These are phyloP conservation scores for Metschnikowia similis DNA, from an alignment of 805 yeast genomes.

Conservation along the genomic window DNA sequence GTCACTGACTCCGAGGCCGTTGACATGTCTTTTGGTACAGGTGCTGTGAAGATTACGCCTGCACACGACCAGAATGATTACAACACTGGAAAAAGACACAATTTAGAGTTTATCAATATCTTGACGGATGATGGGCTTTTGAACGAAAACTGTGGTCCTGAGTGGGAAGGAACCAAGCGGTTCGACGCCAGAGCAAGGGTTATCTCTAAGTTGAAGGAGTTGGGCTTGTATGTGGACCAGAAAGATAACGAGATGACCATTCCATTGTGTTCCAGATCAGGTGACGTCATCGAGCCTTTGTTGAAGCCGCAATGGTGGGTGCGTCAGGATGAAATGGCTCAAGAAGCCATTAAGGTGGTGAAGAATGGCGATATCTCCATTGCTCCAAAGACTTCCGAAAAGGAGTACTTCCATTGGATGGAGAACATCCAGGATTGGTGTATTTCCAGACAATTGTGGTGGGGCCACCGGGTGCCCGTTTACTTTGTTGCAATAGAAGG, in stretches of 20 bases:
- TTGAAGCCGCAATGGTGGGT: slow-evolving; percentile 99
- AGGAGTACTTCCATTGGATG: slow-evolving; percentile 93
- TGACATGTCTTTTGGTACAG: slow-evolving; percentile 99
- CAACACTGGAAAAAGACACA: slow-evolving; percentile 90
- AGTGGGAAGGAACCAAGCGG: slow-evolving; percentile 86
- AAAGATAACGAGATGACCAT: slow-evolving; percentile 93
- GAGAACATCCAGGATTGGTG: slow-evolving; percentile 98
- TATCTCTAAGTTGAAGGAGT: slow-evolving; percentile 70
- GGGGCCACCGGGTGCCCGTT: slow-evolving; percentile 99
- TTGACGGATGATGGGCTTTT: slow-evolving; percentile 87
- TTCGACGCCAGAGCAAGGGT: slow-evolving; percentile 89
- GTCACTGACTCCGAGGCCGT: slow-evolving; percentile 89
- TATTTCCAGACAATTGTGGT: slow-evolving; percentile 86
- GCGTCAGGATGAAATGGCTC: slow-evolving; percentile 82
- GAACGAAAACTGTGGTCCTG: slow-evolving; percentile 85
- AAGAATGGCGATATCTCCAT: slow-evolving; percentile 75
- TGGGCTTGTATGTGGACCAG: slow-evolving; percentile 76
- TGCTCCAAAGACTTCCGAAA: slow-evolving; percentile 83
- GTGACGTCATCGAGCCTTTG: slow-evolving; percentile 94
- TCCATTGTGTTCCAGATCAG: slow-evolving; percentile 93
- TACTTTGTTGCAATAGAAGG: slow-evolving; percentile 84
- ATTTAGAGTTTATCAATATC: slow-evolving; percentile 83
- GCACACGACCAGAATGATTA: slow-evolving; percentile 98
- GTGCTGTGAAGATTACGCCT: slow-evolving; percentile 99
- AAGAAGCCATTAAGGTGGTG: slow-evolving; percentile 81